Conservation (phyloP, 352 stramenopile genomes). For the Phytopythium boreale region DNA sequence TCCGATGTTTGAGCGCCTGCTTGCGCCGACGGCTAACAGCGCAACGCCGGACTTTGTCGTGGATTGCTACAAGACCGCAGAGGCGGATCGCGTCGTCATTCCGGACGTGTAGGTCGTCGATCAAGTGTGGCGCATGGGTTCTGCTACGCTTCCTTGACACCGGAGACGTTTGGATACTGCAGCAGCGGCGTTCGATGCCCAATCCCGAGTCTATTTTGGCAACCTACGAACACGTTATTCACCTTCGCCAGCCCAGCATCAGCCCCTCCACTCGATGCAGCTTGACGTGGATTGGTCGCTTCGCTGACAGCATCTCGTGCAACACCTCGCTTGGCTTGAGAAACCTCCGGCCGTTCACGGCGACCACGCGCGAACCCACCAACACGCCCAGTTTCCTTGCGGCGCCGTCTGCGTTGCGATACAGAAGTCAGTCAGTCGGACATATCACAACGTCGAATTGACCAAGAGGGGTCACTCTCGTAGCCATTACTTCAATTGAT, state of each 20-base stretch:
- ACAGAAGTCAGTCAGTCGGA: neutral
- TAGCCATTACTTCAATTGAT: neutral
- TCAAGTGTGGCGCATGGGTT: neutral
- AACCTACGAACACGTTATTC: neutral
- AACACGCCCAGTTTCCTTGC: conserved; percentile 55
- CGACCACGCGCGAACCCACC: conserved; percentile 62
- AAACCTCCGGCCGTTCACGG: conserved; percentile 56
- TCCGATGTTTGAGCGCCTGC: conserved; percentile 53
- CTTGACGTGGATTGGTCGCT: conserved; percentile 57
- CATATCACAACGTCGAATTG: neutral
- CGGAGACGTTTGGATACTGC: neutral
- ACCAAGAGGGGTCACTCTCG: neutral
- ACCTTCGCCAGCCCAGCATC: conserved; percentile 59
- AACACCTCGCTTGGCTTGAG: conserved; percentile 49
- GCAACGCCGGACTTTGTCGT: conserved; percentile 46
- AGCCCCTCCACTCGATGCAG: conserved; percentile 78
- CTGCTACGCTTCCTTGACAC: neutral
- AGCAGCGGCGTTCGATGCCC: neutral
- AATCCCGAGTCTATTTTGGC: conserved; percentile 1
- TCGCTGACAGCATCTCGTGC: conserved; percentile 42
- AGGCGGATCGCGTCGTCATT: conserved; percentile 11
- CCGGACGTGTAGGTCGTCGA: conserved; percentile 36
- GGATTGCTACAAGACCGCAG: conserved; percentile 38
- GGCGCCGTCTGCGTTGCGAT: conserved; percentile 27
- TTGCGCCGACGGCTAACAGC: conserved; percentile 2